Evolutionary conservation across 768 basidiomycete species (phyloP), one percentile per base, ranked within the genome.

Genomic region (Artomyces pyxidatus): DNA sequence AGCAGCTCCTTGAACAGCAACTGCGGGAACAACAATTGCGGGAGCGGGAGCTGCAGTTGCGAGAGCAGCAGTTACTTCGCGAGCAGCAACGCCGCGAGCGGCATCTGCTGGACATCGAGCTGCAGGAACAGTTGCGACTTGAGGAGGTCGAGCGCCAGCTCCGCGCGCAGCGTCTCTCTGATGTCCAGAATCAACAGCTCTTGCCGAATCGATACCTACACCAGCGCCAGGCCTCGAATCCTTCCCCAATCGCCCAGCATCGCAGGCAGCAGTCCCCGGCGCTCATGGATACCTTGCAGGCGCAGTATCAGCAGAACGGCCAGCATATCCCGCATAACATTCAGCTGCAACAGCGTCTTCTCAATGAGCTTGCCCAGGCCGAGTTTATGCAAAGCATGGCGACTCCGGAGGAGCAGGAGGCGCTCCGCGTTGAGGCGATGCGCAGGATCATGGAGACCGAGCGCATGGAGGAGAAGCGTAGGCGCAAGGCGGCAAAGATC

Each of bases 381-480:
- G 86, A 85, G 51, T 80, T 83, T 49, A 61, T 84, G 55, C 75
- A 76, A 41, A 80, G 83, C 53, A 71, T 83, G 63, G 75, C 73
- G n/a, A 65, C 73, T 38, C 80, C 74, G 41, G 76, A 70, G 39
- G 75, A 84, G 50, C 82, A 84, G 60, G 88, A 88, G 51, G 76
- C 80, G 4, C 64, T 92, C 32, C 74, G 85, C 53, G 72, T 72
- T 14, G 88, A 90, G 60, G 89, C 88, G 1, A 85, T 86, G 78
- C 80, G 85, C 50, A 85, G 93, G 69, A 94, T 97, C 55, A 77
- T 89, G 63, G 89, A 91, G 64, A 84, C 94, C 0, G 94, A 94
- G 65, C 78, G 76, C 59, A 81, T 86, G 81, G 92, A 94, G 60
- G 83, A 84, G 65, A 88, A 81, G 60, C 76, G 92, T 38, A 77